Evolutionary conservation across 345 rosid genomes (phyloP).

Genomic region (Salix udensis): DNA sequence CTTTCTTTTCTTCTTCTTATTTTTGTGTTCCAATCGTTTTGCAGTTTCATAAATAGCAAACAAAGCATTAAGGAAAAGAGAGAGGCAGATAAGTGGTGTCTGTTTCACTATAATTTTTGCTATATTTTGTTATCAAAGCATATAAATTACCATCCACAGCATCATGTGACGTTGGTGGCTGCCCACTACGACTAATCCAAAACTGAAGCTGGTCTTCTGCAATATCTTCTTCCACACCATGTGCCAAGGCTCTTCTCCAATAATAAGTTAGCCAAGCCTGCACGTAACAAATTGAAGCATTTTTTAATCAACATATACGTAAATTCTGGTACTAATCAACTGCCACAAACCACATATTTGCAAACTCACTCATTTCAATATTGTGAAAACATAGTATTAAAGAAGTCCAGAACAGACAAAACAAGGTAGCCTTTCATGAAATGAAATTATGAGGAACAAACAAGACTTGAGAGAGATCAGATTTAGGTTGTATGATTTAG

Average conservation of each 20-base stretch:
- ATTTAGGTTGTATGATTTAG: neutral
- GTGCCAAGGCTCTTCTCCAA: conserved; percentile 75
- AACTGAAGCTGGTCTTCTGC: conserved; percentile 68
- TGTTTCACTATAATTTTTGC: neutral
- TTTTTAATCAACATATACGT: neutral
- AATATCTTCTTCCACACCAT: conserved; percentile 68
- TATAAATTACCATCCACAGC: conserved; percentile 65
- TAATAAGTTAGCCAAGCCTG: conserved; percentile 85
- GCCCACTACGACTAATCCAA: conserved; percentile 61
- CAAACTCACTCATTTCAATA: neutral
- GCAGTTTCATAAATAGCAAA: neutral
- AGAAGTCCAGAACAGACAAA: neutral
- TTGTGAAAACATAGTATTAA: neutral
- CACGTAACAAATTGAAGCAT: neutral
- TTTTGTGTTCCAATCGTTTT: neutral
- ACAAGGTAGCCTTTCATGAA: neutral
- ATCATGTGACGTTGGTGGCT: conserved; percentile 62
- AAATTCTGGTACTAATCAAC: neutral
- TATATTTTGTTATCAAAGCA: neutral
- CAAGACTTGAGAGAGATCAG: neutral
- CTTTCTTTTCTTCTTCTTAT: neutral
- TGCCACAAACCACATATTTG: neutral
- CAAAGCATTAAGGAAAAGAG: neutral
- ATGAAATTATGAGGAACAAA: neutral
- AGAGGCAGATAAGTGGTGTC: neutral